These are phyloP conservation scores for Jatropha multifida DNA, from an alignment of 441 rosid species.

Conservation along the genomic window DNA sequence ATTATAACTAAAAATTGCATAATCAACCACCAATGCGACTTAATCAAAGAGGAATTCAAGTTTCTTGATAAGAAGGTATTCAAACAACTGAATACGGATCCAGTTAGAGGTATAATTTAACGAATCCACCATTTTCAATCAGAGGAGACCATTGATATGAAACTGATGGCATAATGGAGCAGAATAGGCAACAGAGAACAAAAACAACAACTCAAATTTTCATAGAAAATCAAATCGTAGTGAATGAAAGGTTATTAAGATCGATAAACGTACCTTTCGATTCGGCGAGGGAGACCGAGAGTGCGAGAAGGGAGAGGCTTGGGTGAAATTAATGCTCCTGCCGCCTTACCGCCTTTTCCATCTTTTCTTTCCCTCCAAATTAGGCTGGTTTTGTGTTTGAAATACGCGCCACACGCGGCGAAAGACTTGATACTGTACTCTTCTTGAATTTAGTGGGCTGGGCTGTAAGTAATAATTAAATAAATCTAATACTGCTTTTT, in stretches of 20 bases:
- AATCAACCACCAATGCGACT: neutral
- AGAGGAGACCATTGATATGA: neutral
- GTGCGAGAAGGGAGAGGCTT: neutral
- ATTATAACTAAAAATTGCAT: neutral
- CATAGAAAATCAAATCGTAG: neutral
- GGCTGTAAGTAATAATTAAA: too few species aligned
- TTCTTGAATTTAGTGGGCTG: neutral
- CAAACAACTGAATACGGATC: neutral
- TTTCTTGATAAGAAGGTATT: neutral
- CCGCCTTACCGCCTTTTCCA: constrained; percentile 25
- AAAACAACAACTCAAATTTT: neutral
- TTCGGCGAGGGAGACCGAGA: neutral
- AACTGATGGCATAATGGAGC: neutral
- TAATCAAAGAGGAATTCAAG: neutral
- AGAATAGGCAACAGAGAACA: neutral
- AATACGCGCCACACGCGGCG: neutral
- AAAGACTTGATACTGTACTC: neutral
- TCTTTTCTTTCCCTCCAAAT: constrained; percentile 31
- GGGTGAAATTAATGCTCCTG: constrained; percentile 4
- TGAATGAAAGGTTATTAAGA: neutral
- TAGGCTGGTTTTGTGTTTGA: neutral
- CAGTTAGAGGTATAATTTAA: neutral
- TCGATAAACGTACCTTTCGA: neutral
- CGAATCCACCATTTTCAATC: neutral
- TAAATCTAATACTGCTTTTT: too few species aligned